Evolutionary conservation across 805 yeast species (phyloP), one percentile per base, ranked within the genome.

Genomic region (Monosporozyma aerobia): DNA sequence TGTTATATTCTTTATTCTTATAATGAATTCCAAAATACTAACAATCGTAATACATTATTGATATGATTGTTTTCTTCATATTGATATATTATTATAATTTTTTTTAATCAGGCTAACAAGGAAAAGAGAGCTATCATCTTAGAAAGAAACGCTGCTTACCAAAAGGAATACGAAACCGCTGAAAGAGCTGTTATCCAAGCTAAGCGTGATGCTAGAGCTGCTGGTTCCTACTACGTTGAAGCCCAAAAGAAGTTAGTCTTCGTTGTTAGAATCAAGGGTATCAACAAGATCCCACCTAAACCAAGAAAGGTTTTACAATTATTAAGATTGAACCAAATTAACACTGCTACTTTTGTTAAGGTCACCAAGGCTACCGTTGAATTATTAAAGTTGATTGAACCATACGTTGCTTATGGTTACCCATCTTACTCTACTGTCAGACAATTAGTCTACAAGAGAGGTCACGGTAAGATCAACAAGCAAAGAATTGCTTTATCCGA

Each of bases 231-330:
- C 89, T 90, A 83, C 81, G 95, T 89, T 69, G 89, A 83, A 71
- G 97, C 95, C 76, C 92, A 90, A 83, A 82, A 84, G 71, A 90
- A 88, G 78, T 85, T 90, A 71, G 95, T 88, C 64, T 89, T 90
- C 76, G 95, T 90, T 72, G 83, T 90, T 76, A 89, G 98, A 86
- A 90, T 90, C 85, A 90, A 90, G 92, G 97, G 97, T 90, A 88
- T 90, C 77, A 87, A 81, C 90, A 90, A 90, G 86, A 89, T 90
- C 69, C 87, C 97, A 73, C 97, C 97, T 72, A 90, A 90, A 86
- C 96, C 97, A 83, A 90, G 97, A 87, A 90, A 90, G 87, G 96
- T 90, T 70, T 77, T 89, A 76, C 96, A 86, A 79, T 83, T 90
- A 74, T 81, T 88, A 76, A 85, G 96, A 82, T 83, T 89, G 77